A percentile compares a stretch with the other conserved stretches of the same genome.
Evolutionary conservation across 2,329 filamentous ascomycete species (phyloP).

Genomic region (Amauroascus verrucosus): DNA sequence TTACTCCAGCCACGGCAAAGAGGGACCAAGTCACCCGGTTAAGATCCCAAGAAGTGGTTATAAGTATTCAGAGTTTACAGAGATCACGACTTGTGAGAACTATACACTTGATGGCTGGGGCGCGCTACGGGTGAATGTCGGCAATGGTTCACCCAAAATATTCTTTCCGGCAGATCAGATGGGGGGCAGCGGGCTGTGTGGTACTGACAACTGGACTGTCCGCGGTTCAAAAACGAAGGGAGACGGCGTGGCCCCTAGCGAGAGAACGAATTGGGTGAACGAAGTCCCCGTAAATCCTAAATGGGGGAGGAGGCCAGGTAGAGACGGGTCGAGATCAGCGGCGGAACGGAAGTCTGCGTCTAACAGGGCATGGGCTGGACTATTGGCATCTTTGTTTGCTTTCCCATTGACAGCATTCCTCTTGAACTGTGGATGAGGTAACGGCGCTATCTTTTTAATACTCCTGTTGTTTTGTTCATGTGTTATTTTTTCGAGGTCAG

Average conservation of each 20-base stretch:
- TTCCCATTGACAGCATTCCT: not conserved
- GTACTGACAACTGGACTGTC: constrained; percentile 3
- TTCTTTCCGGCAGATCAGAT: constrained; percentile 20
- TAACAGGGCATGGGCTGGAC: not conserved
- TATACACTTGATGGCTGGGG: constrained; percentile 18
- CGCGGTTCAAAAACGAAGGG: constrained; percentile 2
- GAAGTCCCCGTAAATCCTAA: constrained; percentile 3
- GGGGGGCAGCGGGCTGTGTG: constrained; percentile 20
- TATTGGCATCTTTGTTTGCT: not conserved
- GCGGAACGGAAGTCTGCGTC: not conserved
- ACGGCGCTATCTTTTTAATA: not conserved
- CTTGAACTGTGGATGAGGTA: not conserved
- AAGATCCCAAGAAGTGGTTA: constrained; percentile 39
- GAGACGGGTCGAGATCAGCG: not conserved
- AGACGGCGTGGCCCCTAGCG: not conserved
- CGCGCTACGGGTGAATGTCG: constrained; percentile 17
- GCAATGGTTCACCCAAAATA: constrained; percentile 19
- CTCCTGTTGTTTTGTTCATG: not conserved
- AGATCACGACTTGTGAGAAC: constrained; percentile 29
- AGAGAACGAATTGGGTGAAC: not conserved
- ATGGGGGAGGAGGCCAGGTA: constrained; percentile 6
- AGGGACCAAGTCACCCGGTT: constrained; percentile 35
- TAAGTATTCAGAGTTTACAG: constrained; percentile 26
- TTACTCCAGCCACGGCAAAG: constrained; percentile 35
- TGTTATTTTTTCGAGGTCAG: not conserved